Conservation (phyloP, 2,329 filamentous ascomycete species). For the Neofusicoccum umdonicola region DNA sequence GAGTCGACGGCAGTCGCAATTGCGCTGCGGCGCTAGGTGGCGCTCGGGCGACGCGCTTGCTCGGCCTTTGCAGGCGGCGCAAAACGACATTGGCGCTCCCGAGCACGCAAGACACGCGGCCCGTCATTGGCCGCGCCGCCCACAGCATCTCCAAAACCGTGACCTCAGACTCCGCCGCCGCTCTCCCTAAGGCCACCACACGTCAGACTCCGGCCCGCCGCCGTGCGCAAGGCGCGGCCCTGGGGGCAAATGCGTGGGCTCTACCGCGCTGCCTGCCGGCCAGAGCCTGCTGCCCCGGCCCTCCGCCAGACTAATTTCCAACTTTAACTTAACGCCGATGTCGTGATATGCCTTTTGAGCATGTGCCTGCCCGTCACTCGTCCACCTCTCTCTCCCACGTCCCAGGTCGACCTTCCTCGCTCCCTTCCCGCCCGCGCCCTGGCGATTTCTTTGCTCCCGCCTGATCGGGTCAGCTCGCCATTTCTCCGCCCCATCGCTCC, state of each 20-base stretch:
- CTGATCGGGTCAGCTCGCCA: conserved; percentile 4
- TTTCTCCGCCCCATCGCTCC: background rate
- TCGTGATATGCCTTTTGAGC: conserved; percentile 5
- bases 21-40: background rate
- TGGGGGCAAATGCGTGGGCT: background rate
- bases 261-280: background rate
- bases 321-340: conserved; percentile 14
- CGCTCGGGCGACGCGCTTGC: background rate
- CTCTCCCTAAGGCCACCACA: conserved; percentile 5
- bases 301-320: conserved; percentile 10
- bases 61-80: conserved; percentile 9
- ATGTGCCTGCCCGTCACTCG: background rate
- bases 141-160: background rate
- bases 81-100: conserved; percentile 15
- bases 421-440: background rate
- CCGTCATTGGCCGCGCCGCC: background rate
- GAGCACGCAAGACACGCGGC: conserved; percentile 16
- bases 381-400: background rate
- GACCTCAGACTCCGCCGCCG: conserved; percentile 9
- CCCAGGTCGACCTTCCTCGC: background rate
- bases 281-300: background rate
- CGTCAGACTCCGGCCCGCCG: background rate
- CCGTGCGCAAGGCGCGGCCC: background rate
- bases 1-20: background rate
- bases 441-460: background rate